A percentile compares a stretch with the other conserved stretches of the same genome.
Conservation (phyloP, 257 asterid genomes). For the Jaltomata sinuosa region DNA sequence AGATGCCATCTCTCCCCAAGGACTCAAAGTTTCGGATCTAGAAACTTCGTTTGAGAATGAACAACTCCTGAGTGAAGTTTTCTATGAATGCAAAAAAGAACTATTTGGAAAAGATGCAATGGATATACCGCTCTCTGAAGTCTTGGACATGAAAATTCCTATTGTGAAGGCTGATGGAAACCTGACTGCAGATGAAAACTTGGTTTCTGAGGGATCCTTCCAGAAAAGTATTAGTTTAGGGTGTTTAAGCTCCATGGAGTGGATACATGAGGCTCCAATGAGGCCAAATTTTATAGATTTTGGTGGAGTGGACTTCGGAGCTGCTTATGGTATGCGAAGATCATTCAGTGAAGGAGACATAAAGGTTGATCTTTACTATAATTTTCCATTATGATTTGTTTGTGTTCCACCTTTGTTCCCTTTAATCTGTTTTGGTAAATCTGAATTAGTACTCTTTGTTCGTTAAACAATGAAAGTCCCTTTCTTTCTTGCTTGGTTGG, state of each 20-base stretch:
- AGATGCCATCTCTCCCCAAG: slow-evolving; percentile 52
- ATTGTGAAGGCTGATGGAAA: slow-evolving; percentile 20
- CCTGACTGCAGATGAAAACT: slow-evolving; percentile 24
- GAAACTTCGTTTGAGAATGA: slow-evolving; percentile 66
- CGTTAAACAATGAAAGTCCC: background rate
- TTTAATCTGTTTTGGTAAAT: background rate
- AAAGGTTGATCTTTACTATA: slow-evolving; percentile 43
- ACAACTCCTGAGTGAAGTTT: slow-evolving; percentile 69
- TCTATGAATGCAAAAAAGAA: slow-evolving; percentile 83
- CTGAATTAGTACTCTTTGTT: background rate
- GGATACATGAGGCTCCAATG: slow-evolving; percentile 31
- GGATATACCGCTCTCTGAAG: slow-evolving; percentile 47
- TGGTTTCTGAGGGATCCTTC: slow-evolving; percentile 27
- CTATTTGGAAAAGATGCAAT: slow-evolving; percentile 77
- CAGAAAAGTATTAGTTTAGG: slow-evolving; percentile 63
- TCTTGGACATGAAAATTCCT: slow-evolving; percentile 41
- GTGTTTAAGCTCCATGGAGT: slow-evolving; percentile 54
- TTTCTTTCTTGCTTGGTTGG: background rate
- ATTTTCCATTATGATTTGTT: background rate
- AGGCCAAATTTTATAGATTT: slow-evolving; percentile 77
- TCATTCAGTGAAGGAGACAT: slow-evolving; percentile 93
- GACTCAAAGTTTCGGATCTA: slow-evolving; percentile 50
- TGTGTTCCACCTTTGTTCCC: background rate
- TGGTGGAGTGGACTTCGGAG: slow-evolving; percentile 56
- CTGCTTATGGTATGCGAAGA: slow-evolving; percentile 75